Base-by-base conservation (phyloP, 1,139 yeast genomes). In the Scheffersomyces segobiensis region DNA sequence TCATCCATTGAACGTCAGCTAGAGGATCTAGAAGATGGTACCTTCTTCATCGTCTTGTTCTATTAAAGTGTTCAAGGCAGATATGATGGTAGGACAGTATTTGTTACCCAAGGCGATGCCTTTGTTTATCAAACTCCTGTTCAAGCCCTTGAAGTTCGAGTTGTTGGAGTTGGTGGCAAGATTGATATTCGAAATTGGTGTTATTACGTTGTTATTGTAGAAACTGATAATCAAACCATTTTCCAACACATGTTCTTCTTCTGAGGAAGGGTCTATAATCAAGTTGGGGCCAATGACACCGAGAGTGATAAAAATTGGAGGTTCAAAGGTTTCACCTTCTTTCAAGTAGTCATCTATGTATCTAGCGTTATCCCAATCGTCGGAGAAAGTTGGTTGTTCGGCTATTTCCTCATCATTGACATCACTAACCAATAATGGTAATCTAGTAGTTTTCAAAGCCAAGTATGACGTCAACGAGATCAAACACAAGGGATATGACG, bases 301-400 rank as follows among this genome's bases (percentile, higher is more conserved):
- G 50, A 91, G 73, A 0, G 93, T 84, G 62, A 93, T 85, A 52
- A 91, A 77, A 24, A 93, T 75, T 0, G 98, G 97, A 1, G 97
- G 96, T 54, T 81, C 80, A 74, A 85, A 85, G 0, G 58, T 57
- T n/a, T 57, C 57, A 2, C 59, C 61, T 5, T 68, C 67, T 50
- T 69, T 67, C 8, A 74, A 68, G 52, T 67, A 63, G 5, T 73
- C 75, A 2, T 83, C 78, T 48, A 89, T 73, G 53, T 71, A 80
- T 57, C 66, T 79, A 46, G 88, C 85, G 62, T 77, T 80, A 67
- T 81, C 89, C 95, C 90, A 93, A 69, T 87, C 97, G 67, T 93
- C 98, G 52, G 93, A 88, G 68, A 93, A 93, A 0, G 93, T 91
- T 1, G 98, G 98, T 62, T 91, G 87, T 71, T 93, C 97, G 68